Percentiles rank a stretch among this genome's conserved stretches.
Evolutionary conservation across 2,329 filamentous ascomycete species (phyloP).

Genomic region (Colletotrichum spaethianum): DNA sequence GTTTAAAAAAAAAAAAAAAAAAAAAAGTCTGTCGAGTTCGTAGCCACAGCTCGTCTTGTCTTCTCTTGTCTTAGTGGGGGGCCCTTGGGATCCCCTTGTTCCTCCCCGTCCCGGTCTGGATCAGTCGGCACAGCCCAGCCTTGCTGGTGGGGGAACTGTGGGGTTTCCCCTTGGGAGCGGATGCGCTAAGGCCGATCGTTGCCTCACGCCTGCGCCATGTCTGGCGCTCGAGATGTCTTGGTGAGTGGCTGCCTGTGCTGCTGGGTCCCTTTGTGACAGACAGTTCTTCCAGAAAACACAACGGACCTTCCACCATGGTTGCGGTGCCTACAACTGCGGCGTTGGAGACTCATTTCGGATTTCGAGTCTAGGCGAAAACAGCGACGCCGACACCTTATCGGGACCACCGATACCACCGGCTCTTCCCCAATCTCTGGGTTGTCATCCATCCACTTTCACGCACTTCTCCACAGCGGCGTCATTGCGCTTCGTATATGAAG

Average conservation of each 20-base stretch:
- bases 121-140: slow-evolving; percentile 39
- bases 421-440: background rate
- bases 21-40: background rate
- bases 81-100: slow-evolving; percentile 13
- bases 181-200: slow-evolving; percentile 35
- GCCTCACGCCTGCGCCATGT: slow-evolving; percentile 23
- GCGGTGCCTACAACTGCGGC: background rate
- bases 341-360: background rate
- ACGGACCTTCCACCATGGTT: background rate
- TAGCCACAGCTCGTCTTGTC: background rate
- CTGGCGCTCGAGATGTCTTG: background rate
- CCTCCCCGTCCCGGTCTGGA: slow-evolving; percentile 28
- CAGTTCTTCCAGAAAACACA: slow-evolving; percentile 1
- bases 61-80: background rate
- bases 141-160: slow-evolving; percentile 35
- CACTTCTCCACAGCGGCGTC: slow-evolving; percentile 31
- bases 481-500: slow-evolving; percentile 26
- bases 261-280: background rate
- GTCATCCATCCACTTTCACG: background rate
- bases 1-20: too few species aligned
- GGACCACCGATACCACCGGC: background rate
- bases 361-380: background rate
- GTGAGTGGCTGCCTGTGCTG: background rate
- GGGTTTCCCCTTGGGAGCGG: slow-evolving; percentile 26
- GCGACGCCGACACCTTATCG: background rate